phyloP scores from a whole-genome alignment of 129 eudicot species.

The Arctium minus region DNA sequence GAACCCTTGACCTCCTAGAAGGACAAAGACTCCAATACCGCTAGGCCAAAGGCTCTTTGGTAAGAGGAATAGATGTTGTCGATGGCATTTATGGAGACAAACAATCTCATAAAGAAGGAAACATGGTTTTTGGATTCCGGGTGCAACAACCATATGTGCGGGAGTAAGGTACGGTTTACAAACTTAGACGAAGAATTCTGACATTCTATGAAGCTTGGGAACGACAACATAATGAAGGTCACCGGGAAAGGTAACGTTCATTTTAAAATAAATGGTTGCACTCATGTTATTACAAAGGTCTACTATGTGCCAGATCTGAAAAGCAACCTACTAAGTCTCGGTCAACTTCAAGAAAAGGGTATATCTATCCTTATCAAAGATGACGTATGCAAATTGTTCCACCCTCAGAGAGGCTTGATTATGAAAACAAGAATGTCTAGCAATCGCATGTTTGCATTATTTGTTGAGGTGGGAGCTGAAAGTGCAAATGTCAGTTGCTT shows the following conservation, averaged over 20 bases:
- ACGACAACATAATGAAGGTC: not conserved
- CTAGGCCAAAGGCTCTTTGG: no score
- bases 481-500: not conserved
- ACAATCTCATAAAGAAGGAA: not conserved
- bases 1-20: no score
- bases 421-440: not conserved
- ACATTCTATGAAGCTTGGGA: not conserved
- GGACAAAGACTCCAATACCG: no score
- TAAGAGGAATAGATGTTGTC: not conserved
- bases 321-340: not conserved
- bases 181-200: not conserved
- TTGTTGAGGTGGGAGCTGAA: not conserved
- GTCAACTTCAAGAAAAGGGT: not conserved
- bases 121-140: not conserved
- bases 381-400: not conserved
- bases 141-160: not conserved
- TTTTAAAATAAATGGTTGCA: not conserved
- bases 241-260: not conserved
- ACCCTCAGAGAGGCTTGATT: not conserved
- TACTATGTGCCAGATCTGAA: not conserved
- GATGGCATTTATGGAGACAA: not conserved
- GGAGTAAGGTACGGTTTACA: not conserved
- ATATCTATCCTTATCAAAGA: not conserved
- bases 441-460: conserved; percentile 1
- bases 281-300: not conserved